These are phyloP conservation scores for Colletotrichum sp. DNA, from an alignment of 2,329 filamentous ascomycete species.

Conservation along the genomic window DNA sequence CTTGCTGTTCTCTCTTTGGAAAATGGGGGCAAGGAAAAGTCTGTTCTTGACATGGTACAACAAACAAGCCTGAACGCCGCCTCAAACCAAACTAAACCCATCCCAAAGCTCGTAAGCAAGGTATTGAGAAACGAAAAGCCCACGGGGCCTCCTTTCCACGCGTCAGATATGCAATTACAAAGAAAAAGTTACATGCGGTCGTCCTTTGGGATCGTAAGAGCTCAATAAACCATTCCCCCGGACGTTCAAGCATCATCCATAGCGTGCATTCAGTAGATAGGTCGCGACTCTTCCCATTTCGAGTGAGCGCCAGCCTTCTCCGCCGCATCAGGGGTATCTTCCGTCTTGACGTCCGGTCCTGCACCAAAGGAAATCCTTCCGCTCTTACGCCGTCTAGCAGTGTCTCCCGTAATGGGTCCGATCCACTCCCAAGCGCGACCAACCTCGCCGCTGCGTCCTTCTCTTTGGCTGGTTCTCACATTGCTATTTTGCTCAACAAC, in stretches of 20 bases:
- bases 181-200: conserved; percentile 8
- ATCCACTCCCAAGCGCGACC: conserved; percentile 75
- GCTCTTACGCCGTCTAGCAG: conserved; percentile 52
- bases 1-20: neutral
- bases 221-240: neutral
- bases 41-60: neutral
- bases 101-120: neutral
- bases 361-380: conserved; percentile 53
- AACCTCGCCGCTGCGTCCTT: conserved; percentile 69
- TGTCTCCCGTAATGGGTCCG: conserved; percentile 56
- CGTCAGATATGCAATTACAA: conserved; percentile 8
- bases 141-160: neutral
- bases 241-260: neutral
- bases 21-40: neutral
- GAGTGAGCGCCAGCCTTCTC: conserved; percentile 20
- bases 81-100: neutral
- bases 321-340: conserved; percentile 28
- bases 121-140: neutral
- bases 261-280: conserved; percentile 39
- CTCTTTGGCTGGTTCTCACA: conserved; percentile 76
- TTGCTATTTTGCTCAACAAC: conserved; percentile 96
- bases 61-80: neutral
- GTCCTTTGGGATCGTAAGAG: neutral
- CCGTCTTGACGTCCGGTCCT: conserved; percentile 40
- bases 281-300: conserved; percentile 48